These are phyloP conservation scores for Ulvella scutata DNA, from an alignment of 139 green algal genomes.

Conservation along the genomic window DNA sequence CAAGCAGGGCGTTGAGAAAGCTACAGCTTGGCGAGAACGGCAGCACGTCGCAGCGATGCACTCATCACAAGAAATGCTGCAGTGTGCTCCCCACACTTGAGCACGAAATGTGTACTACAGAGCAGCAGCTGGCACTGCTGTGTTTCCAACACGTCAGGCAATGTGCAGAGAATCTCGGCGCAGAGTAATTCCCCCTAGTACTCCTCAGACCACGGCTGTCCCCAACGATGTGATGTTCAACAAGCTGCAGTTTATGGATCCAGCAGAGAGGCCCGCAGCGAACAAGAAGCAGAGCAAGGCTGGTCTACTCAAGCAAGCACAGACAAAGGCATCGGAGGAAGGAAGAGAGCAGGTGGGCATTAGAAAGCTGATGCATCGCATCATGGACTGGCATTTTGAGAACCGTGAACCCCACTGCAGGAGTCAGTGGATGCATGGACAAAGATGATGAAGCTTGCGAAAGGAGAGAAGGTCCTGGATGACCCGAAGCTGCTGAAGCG, in stretches of 20 bases:
- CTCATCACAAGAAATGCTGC: no score
- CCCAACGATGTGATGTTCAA: background rate
- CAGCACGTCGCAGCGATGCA: background rate
- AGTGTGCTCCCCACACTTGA: no score
- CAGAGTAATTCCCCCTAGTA: no score
- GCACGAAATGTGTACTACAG: no score
- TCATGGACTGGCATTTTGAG: conserved; percentile 1
- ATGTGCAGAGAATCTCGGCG: no score
- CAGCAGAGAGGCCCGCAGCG: no score
- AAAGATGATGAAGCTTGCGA: conserved; percentile 39
- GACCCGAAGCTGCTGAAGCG: conserved; percentile 65
- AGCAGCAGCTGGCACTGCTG: no score
- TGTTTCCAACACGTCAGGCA: no score
- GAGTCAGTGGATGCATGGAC: conserved; percentile 40
- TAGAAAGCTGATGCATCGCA: background rate
- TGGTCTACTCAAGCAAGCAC: background rate
- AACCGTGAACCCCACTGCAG: conserved; percentile 1
- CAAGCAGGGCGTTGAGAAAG: background rate
- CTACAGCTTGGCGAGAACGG: background rate
- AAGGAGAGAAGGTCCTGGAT: conserved; percentile 71
- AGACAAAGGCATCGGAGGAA: background rate
- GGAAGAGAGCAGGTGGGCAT: background rate
- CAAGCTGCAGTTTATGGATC: background rate
- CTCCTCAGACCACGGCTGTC: no score
- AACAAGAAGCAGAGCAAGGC: background rate